A percentile compares a stretch with the other conserved stretches of the same genome.
These are phyloP conservation scores for Aspergillus sp. DNA, from an alignment of 2,329 filamentous ascomycete species.

Conservation along the genomic window DNA sequence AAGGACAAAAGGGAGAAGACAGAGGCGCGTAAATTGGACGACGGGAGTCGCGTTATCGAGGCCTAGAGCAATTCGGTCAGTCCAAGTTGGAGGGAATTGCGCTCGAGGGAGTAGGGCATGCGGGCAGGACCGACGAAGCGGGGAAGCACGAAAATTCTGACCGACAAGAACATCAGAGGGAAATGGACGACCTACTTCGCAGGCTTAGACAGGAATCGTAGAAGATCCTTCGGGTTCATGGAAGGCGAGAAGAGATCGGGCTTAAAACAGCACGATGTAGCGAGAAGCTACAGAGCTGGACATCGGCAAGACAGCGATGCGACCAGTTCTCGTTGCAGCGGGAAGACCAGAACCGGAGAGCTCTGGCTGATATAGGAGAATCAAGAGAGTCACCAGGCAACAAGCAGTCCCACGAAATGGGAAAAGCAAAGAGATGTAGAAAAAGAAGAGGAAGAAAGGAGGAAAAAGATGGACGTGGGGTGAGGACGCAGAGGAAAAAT, in stretches of 20 bases:
- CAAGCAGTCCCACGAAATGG: not conserved
- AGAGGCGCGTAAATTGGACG: conserved; percentile 10
- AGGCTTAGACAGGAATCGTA: conserved; percentile 91
- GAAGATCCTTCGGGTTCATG: conserved; percentile 89
- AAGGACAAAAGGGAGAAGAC: conserved; percentile 18
- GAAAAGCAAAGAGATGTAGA: conserved; percentile 5
- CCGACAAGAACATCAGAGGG: not conserved
- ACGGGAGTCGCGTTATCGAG: conserved; percentile 58
- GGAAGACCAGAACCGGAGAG: too few species aligned
- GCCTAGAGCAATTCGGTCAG: conserved; percentile 45
- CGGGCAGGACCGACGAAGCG: not conserved
- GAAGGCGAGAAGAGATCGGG: conserved; percentile 50
- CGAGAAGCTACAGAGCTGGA: conserved; percentile 32
- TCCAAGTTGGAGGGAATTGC: not conserved
- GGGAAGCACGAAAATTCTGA: not conserved
- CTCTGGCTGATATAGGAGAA: too few species aligned
- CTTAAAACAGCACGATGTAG: conserved; percentile 35
- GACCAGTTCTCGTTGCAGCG: not conserved
- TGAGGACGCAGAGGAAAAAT: not conserved
- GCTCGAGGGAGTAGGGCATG: not conserved
- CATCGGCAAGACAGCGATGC: conserved; percentile 26
- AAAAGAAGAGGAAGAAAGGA: not conserved
- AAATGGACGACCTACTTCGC: conserved; percentile 67
- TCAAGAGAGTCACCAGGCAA: too few species aligned
- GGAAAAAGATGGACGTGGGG: conserved; percentile 5